A percentile compares a stretch with the other conserved stretches of the same genome.
Conservation (phyloP, 495 filamentous ascomycete species). For the Neurospora sp. region DNA sequence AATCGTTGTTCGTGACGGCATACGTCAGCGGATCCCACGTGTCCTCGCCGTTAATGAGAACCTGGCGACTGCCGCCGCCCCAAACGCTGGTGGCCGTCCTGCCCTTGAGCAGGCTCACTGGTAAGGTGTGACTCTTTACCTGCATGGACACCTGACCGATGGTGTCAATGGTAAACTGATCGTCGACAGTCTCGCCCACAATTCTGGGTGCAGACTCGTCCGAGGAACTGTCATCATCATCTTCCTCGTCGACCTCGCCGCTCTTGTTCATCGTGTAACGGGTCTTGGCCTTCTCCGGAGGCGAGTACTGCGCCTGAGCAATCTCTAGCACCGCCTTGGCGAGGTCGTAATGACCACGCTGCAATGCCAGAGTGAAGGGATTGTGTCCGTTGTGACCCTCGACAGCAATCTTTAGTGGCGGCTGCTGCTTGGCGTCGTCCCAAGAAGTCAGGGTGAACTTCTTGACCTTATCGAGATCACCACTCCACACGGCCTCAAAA, state of each 20-base stretch:
- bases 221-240: constrained; percentile 15
- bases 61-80: background rate
- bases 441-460: constrained; percentile 34
- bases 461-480: constrained; percentile 51
- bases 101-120: constrained; percentile 34
- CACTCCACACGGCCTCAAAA: constrained; percentile 62
- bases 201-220: constrained; percentile 30
- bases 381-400: constrained; percentile 30
- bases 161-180: constrained; percentile 59
- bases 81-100: background rate
- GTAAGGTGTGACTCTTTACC: constrained; percentile 48
- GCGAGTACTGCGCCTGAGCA: constrained; percentile 51
- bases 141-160: constrained; percentile 52
- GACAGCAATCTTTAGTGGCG: constrained; percentile 52
- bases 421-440: constrained; percentile 34
- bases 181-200: constrained; percentile 42
- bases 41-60: constrained; percentile 9
- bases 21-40: constrained; percentile 17
- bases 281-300: constrained; percentile 28
- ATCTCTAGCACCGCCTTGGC: constrained; percentile 59
- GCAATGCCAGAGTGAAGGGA: constrained; percentile 55
- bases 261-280: constrained; percentile 38
- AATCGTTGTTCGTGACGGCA: constrained; percentile 23
- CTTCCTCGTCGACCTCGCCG: constrained; percentile 17
- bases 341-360: constrained; percentile 48